phyloP scores from a whole-genome alignment of 495 filamentous ascomycete genomes.

The Aspergillus affinis region DNA sequence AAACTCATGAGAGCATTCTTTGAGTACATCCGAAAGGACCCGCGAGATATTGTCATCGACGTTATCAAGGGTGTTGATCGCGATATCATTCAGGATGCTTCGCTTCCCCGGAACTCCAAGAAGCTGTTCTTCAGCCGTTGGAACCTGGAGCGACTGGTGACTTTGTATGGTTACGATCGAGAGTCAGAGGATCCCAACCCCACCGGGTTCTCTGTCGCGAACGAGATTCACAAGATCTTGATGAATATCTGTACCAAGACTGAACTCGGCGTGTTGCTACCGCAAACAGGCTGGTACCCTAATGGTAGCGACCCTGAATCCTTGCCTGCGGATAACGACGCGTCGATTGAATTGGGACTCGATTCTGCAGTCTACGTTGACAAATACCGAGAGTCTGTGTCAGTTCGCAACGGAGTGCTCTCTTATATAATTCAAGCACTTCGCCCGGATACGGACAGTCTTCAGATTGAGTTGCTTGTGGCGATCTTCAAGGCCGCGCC shows the following conservation, averaged over 20 bases:
- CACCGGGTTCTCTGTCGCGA: slow-evolving; percentile 47
- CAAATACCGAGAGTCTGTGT: slow-evolving; percentile 62
- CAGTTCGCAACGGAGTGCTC: slow-evolving; percentile 71
- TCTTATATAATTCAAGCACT: slow-evolving; percentile 75
- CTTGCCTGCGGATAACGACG: slow-evolving; percentile 39
- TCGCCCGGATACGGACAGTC: slow-evolving; percentile 75
- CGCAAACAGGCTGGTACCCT: slow-evolving; percentile 71
- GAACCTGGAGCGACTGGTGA: slow-evolving; percentile 68
- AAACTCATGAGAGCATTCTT: slow-evolving; percentile 69
- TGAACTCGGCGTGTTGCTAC: slow-evolving; percentile 65
- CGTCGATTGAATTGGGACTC: slow-evolving; percentile 64
- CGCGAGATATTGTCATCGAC: slow-evolving; percentile 66
- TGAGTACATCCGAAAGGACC: slow-evolving; percentile 68
- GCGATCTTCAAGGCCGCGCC: slow-evolving; percentile 78
- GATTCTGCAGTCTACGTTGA: slow-evolving; percentile 66
- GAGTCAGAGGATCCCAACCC: slow-evolving; percentile 38
- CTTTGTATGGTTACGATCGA: slow-evolving; percentile 64
- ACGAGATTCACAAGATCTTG: slow-evolving; percentile 68
- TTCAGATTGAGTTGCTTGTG: slow-evolving; percentile 78
- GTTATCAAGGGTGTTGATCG: slow-evolving; percentile 63
- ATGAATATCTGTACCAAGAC: slow-evolving; percentile 69
- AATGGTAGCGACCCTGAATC: slow-evolving; percentile 59
- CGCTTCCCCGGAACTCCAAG: slow-evolving; percentile 68
- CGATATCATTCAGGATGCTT: slow-evolving; percentile 66
- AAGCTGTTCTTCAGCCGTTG: slow-evolving; percentile 67